Evolutionary conservation across 345 rosid genomes (phyloP).

Genomic region (Sisymbrium irio): DNA sequence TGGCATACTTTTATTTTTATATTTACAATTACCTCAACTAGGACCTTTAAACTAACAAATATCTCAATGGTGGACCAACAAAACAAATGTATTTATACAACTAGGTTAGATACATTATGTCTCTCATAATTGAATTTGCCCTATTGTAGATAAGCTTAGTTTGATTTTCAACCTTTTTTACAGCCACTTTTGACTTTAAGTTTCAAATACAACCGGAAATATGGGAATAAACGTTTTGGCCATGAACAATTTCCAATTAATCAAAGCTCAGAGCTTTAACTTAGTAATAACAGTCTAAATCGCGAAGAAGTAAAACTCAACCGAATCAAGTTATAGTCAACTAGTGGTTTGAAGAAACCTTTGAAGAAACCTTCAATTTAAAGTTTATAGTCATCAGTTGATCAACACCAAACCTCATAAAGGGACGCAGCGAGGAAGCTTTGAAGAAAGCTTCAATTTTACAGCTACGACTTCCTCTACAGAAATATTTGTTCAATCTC

Average conservation of each 20-base stretch:
- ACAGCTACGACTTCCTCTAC: constrained; percentile 34
- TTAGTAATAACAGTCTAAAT: background rate
- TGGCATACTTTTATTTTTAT: constrained; percentile 15
- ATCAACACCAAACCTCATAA: background rate
- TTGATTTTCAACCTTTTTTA: background rate
- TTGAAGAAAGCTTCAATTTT: constrained; percentile 16
- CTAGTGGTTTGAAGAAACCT: too few species aligned
- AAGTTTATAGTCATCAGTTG: too few species aligned
- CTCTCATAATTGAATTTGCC: background rate
- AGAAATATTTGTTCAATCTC: constrained; percentile 59
- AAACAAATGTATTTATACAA: background rate
- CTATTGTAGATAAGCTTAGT: background rate
- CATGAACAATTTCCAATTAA: background rate
- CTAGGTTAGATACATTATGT: background rate
- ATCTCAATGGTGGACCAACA: background rate
- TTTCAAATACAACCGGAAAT: background rate
- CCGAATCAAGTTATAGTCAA: background rate
- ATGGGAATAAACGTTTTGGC: background rate
- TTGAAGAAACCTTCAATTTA: too few species aligned
- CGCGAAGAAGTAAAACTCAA: background rate
- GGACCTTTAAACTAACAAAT: background rate
- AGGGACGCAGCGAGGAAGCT: background rate
- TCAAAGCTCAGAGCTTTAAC: background rate
- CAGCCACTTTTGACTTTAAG: constrained; percentile 14
- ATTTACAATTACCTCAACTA: constrained; percentile 4